Percentiles rank a stretch among this genome's conserved stretches.
Conservation (phyloP, 148 eudicot genomes). For the Polygonum maritimum region DNA sequence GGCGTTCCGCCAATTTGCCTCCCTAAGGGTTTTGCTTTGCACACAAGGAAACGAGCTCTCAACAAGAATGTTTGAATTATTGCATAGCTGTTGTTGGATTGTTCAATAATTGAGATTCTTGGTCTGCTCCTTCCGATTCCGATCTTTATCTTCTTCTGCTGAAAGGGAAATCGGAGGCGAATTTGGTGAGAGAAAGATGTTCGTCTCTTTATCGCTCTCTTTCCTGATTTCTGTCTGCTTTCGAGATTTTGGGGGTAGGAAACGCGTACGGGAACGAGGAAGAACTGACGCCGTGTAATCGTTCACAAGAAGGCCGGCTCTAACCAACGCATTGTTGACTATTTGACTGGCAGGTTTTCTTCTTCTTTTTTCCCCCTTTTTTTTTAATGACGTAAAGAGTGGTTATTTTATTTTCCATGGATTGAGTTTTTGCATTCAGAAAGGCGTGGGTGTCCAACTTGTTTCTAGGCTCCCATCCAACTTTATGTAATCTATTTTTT, state of each 20-base stretch:
- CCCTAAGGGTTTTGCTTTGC: background rate
- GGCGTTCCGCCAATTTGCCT: background rate
- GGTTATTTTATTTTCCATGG: too few relatives aligned
- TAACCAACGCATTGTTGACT: background rate
- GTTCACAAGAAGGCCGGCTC: background rate
- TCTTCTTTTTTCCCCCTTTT: background rate
- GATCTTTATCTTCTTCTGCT: background rate
- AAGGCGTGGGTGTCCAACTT: too few relatives aligned
- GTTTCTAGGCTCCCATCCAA: too few relatives aligned
- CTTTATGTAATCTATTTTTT: too few relatives aligned
- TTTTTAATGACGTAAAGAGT: too few relatives aligned
- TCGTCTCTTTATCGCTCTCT: background rate
- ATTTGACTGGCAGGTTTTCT: background rate
- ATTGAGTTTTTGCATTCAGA: too few relatives aligned
- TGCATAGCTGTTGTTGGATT: background rate
- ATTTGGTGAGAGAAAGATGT: background rate
- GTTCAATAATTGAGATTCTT: background rate
- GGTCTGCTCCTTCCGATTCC: constrained; percentile 3
- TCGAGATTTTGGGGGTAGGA: background rate
- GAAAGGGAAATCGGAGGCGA: background rate
- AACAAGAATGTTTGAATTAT: background rate
- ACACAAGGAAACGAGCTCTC: constrained; percentile 4
- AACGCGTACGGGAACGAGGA: background rate
- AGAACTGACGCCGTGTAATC: constrained; percentile 3
- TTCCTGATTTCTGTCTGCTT: background rate